Evolutionary conservation across 352 stramenopile genomes (phyloP).

Genomic region (Phytopythium vexans): DNA sequence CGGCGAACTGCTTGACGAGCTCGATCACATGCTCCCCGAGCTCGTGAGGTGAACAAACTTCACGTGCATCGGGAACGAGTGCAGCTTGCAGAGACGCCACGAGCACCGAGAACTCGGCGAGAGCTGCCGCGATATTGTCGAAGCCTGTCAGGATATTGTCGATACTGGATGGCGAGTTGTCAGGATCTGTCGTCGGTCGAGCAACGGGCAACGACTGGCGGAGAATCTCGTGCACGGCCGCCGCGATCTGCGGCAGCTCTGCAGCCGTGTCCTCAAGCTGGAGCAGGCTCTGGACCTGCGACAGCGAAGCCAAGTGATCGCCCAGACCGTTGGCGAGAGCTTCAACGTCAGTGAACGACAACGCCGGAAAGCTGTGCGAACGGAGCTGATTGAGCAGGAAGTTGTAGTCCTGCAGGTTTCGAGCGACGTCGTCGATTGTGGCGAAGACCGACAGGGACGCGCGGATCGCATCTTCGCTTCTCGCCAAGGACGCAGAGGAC

Average conservation of each 20-base stretch:
- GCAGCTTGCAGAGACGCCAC: not conserved
- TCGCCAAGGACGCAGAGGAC: constrained; percentile 7
- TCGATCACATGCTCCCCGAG: constrained; percentile 21
- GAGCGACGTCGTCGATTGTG: constrained; percentile 48
- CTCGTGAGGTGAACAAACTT: constrained; percentile 1
- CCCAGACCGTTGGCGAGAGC: constrained; percentile 27
- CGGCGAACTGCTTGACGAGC: constrained; percentile 27
- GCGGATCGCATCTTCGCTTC: constrained; percentile 15
- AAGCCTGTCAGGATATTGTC: not conserved
- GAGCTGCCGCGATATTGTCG: not conserved
- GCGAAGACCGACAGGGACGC: constrained; percentile 35
- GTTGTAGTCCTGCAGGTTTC: constrained; percentile 64
- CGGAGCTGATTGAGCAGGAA: constrained; percentile 37
- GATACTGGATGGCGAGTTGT: no score
- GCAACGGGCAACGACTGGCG: not conserved
- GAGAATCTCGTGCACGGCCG: constrained; percentile 15
- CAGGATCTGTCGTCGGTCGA: no score
- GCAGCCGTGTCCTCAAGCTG: constrained; percentile 21
- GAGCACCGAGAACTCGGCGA: constrained; percentile 3
- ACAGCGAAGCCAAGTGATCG: constrained; percentile 29
- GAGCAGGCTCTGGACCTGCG: constrained; percentile 21
- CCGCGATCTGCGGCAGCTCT: constrained; percentile 32
- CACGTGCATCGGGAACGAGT: not conserved
- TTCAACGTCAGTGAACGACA: constrained; percentile 25
- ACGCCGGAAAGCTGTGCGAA: not conserved